Percentiles rank a stretch among this genome's conserved stretches.
Evolutionary conservation across 2,329 filamentous ascomycete species (phyloP).

Genomic region (Hymenoscyphus scutula): DNA sequence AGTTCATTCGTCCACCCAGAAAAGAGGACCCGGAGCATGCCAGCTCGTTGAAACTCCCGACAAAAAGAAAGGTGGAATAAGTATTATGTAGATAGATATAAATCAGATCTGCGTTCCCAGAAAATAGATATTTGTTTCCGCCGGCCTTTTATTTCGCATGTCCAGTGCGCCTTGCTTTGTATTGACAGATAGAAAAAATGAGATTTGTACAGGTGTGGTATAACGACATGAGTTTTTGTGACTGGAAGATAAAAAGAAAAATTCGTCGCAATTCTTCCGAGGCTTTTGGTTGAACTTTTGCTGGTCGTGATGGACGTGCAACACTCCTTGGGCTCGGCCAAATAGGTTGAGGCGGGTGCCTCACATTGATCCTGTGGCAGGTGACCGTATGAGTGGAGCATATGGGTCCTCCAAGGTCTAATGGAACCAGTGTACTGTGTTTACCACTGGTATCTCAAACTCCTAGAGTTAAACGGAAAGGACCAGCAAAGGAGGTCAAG

Average conservation of each 20-base stretch:
- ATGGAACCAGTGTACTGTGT: slow-evolving; percentile 23
- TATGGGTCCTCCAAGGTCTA: background rate
- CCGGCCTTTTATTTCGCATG: slow-evolving; percentile 14
- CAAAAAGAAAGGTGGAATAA: slow-evolving; percentile 10
- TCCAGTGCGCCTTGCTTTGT: slow-evolving; percentile 25
- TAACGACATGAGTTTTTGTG: slow-evolving; percentile 21
- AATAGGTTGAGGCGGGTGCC: slow-evolving; percentile 2
- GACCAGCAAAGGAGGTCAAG: slow-evolving; percentile 15
- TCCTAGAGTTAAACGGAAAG: slow-evolving; percentile 13
- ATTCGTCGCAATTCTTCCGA: background rate
- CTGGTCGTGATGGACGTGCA: slow-evolving; percentile 10
- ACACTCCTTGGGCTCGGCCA: slow-evolving; percentile 3
- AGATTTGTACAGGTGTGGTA: slow-evolving; percentile 26
- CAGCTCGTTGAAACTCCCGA: slow-evolving; percentile 14
- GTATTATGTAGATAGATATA: slow-evolving; percentile 19
- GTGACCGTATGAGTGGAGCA: slow-evolving; percentile 8
- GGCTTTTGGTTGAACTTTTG: slow-evolving; percentile 10
- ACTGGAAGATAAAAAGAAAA: slow-evolving; percentile 4
- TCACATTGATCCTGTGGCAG: background rate
- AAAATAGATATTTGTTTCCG: background rate
- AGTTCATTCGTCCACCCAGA: slow-evolving; percentile 3
- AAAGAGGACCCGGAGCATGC: background rate
- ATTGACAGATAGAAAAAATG: slow-evolving; percentile 13
- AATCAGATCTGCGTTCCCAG: slow-evolving; percentile 15
- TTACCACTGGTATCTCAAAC: slow-evolving; percentile 21